Conservation (phyloP, 805 yeast genomes). For the Wickerhamomyces queroliae region DNA sequence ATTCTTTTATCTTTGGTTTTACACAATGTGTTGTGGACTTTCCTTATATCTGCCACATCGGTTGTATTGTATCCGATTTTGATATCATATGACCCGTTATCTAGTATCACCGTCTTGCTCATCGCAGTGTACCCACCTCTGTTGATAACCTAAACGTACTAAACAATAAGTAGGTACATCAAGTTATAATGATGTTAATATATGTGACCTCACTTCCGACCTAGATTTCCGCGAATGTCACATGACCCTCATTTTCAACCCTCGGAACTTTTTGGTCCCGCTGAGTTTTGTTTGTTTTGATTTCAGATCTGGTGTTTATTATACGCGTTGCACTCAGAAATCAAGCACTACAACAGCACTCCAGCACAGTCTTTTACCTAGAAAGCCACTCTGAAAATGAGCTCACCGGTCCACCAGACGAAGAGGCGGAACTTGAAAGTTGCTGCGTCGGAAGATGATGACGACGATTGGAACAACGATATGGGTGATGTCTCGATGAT, state of each 20-base stretch:
- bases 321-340: not conserved
- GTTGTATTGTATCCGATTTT: constrained; percentile 50
- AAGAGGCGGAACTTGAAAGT: constrained; percentile 16
- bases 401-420: constrained; percentile 18
- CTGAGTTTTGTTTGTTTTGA: constrained; percentile 11
- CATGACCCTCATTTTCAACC: not conserved
- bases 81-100: constrained; percentile 84
- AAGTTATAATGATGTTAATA: no score
- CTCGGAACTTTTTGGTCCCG: no score
- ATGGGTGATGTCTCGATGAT: constrained; percentile 7
- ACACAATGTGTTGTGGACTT: constrained; percentile 63
- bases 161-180: no score
- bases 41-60: constrained; percentile 33
- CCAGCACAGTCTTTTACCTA: not conserved
- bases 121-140: no score
- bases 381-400: constrained; percentile 8
- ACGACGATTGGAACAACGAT: constrained; percentile 6
- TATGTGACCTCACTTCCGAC: no score
- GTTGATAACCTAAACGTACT: no score
- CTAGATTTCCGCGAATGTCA: not conserved
- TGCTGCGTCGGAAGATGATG: constrained; percentile 11
- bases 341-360: not conserved
- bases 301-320: constrained; percentile 4
- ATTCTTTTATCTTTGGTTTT: constrained; percentile 71
- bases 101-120: constrained; percentile 52